Evolutionary conservation across 2,329 filamentous ascomycete genomes (phyloP), one percentile per base, ranked within the genome.

Genomic region (Alternaria panax): DNA sequence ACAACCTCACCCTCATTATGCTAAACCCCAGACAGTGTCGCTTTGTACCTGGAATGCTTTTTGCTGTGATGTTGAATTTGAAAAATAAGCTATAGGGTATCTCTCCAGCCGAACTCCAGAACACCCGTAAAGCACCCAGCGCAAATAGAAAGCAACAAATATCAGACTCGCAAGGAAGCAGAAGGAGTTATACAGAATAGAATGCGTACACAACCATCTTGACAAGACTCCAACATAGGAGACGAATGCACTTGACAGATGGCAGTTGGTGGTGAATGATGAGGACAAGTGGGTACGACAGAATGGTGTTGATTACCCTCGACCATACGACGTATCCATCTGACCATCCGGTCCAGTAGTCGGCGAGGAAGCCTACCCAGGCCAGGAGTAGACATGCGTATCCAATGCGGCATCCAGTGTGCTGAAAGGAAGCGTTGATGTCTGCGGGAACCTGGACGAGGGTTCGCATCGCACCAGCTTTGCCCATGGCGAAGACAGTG

Each of bases 1-100:
- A 50, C 22, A 30, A 32, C 28, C 6, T 38, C n/a, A 41, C 14
- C 41, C 41, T 8, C 11, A 16, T 6, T 14, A 20, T 41, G 20
- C 20, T 41, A 11, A 14, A 34, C 12, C 4, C 4, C 32, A 20
- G 2, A 34, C 6, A 22, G 5, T 9, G 5, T 28, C 42, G 18
- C 20, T 45, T 45, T n/a, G 24, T 43, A 28, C n/a, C 16, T 32
- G 30, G 30, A 7, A 16, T 32, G 30, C 12, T 32, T 45, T 24
- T 28, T 4, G 5, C 11, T 24, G 0, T 5, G 0, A 8, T 5
- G 12, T n/a, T n/a, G n/a, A n/a, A n/a, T n/a, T n/a, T n/a, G n/a
- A 14, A 34, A 5, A 22, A 22, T 22, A 42, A 43, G 14, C 20
- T 24, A 2, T 2, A 12, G 20, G 45, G 45, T 48, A 48, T 48